Evolutionary conservation across 2,329 filamentous ascomycete genomes (phyloP).

Genomic region (Neocatenulostroma microsporum): DNA sequence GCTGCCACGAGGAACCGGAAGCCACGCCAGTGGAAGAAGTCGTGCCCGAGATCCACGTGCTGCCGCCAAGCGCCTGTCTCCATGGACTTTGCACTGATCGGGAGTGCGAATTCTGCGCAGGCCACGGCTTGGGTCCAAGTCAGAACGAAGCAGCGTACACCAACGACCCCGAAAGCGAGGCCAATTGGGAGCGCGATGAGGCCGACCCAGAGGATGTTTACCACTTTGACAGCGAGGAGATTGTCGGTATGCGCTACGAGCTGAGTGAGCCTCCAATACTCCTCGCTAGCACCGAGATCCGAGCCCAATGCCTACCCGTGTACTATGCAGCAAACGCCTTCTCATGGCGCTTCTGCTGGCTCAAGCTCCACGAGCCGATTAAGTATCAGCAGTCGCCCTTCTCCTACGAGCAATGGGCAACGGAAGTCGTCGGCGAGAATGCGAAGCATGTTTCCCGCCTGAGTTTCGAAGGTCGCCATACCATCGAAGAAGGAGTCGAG

Average conservation of each 20-base stretch:
- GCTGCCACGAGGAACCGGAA: no score
- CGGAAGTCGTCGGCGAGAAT: slow-evolving; percentile 1
- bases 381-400: slow-evolving; percentile 4
- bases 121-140: background rate
- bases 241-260: slow-evolving; percentile 13
- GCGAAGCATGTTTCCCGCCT: slow-evolving; percentile 6
- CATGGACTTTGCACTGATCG: background rate
- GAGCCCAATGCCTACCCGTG: slow-evolving; percentile 9
- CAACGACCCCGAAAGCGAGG: slow-evolving; percentile 3
- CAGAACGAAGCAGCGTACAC: slow-evolving; percentile 4
- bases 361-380: no score
- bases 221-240: slow-evolving; percentile 8
- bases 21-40: no score
- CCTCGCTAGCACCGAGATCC: slow-evolving; percentile 8
- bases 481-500: slow-evolving; percentile 11
- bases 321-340: slow-evolving; percentile 12
- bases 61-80: slow-evolving; percentile 1
- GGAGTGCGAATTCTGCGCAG: slow-evolving; percentile 3
- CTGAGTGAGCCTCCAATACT: slow-evolving; percentile 8
- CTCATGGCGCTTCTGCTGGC: slow-evolving; percentile 11
- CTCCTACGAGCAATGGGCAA: slow-evolving; percentile 8
- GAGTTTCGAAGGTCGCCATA: slow-evolving; percentile 11
- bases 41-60: background rate
- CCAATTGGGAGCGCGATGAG: slow-evolving; percentile 3
- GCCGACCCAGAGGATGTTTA: slow-evolving; percentile 5